Base-by-base conservation (phyloP, 2,329 filamentous ascomycete genomes). In the Cylindrodendrum hubeiense region DNA sequence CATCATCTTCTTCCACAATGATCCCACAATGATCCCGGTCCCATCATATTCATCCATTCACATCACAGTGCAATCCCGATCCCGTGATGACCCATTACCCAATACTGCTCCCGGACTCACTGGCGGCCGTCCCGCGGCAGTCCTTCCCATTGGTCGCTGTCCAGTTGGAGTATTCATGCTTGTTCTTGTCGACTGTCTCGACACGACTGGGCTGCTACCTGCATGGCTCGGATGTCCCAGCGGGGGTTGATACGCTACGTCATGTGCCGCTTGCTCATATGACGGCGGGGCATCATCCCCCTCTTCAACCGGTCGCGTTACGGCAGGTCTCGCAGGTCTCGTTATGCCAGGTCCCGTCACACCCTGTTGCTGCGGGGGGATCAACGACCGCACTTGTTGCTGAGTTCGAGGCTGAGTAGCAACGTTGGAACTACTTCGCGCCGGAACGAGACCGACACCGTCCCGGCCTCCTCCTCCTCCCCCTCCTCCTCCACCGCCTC, bases 241-340 rank as follows among this genome's bases (percentile, higher is more conserved):
- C 0, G 86, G 85, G 22, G 87, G 87, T 10, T 83, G 78, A 66
- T 88, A 89, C 3, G 84, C 82, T 9, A 80, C 77, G 55, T 84
- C 80, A 60, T 84, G 83, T 19, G 86, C 82, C 4, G 87, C 86
- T 74, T 89, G 85, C 75, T 89, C 87, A 70, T 89, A 89, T 12
- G 85, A 84, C 2, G 87, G 87, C 44, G 87, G 87, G 6, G 86
- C 85, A 30, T 87, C 86, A 3, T 87, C 86, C 5, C 74, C 79
- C 8, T 79, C 79, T 5, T 84, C 83, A 0, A 77, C 71, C 3
- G 77, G 70, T 1, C 83, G 75, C 22, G 75, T 77, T 4, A 82
- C 37, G 7, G 15, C 37, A 19, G 37, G 37, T 39, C 37, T 39
- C 6, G 37, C 37, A 8, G n/a, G 37, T n/a, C 37, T 74, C 24